Evolutionary conservation across 2,329 filamentous ascomycete species (phyloP).

Genomic region (Colletotrichum sp.): DNA sequence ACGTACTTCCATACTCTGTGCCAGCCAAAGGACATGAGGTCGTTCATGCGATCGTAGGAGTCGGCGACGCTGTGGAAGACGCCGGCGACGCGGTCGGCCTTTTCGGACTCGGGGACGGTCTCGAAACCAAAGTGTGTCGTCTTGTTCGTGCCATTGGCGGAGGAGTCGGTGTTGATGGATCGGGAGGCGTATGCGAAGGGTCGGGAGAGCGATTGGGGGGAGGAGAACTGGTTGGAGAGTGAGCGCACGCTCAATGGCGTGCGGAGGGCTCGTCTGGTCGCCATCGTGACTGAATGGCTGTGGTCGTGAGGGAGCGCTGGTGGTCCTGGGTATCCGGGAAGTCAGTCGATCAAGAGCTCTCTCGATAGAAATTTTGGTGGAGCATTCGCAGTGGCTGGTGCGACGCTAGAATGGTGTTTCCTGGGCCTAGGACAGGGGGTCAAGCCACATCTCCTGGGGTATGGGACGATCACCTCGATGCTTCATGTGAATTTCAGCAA

Average conservation of each 20-base stretch:
- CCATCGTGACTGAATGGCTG: background rate
- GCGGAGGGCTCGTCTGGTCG: constrained; percentile 11
- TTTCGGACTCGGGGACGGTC: constrained; percentile 81
- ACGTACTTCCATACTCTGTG: constrained; percentile 89
- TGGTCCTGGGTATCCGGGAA: constrained; percentile 10
- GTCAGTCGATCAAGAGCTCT: constrained; percentile 13
- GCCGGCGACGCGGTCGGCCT: constrained; percentile 73
- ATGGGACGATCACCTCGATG: background rate
- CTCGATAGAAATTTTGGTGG: constrained; percentile 19
- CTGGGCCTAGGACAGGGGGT: background rate
- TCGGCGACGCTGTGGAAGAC: constrained; percentile 96
- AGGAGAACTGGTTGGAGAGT: background rate
- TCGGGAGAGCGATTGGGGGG: constrained; percentile 4
- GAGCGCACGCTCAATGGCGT: constrained; percentile 7
- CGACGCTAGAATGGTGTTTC: background rate
- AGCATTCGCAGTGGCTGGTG: constrained; percentile 19
- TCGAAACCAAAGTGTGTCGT: constrained; percentile 93
- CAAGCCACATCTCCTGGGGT: constrained; percentile 17
- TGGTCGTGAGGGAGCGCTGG: background rate
- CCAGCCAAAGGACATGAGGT: constrained; percentile 97
- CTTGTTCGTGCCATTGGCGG: constrained; percentile 42
- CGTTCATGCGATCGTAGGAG: constrained; percentile 98
- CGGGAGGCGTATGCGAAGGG: constrained; percentile 33
- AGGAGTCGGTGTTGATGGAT: constrained; percentile 26
- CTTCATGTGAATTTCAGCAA: background rate